phyloP scores from a whole-genome alignment of 2,329 filamentous ascomycete species.

The Aspergillus felis region DNA sequence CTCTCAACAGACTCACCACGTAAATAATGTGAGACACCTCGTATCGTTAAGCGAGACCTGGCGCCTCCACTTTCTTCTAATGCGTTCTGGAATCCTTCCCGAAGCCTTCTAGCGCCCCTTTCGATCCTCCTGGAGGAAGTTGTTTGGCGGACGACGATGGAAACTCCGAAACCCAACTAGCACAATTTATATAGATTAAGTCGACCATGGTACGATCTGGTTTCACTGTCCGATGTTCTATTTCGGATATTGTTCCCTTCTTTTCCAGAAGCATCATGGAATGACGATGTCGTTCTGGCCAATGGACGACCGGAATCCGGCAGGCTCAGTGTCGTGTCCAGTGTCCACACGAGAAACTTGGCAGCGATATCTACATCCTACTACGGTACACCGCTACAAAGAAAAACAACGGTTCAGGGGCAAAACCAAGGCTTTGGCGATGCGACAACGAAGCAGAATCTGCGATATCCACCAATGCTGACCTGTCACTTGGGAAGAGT shows the following conservation, averaged over 20 bases:
- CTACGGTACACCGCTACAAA: not conserved
- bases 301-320: not conserved
- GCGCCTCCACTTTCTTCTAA: slow-evolving; percentile 15
- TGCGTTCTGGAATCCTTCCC: slow-evolving; percentile 29
- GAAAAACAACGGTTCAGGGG: not conserved
- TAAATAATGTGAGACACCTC: not conserved
- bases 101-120: slow-evolving; percentile 28
- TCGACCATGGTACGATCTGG: not conserved
- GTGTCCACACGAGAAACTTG: not conserved
- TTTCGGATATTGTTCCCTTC: not conserved
- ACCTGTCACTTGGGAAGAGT: not conserved
- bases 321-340: too few species aligned
- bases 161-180: not conserved
- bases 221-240: not conserved
- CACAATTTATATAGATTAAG: not conserved
- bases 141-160: not conserved
- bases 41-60: not conserved
- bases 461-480: not conserved
- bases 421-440: not conserved
- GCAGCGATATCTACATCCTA: not conserved
- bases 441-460: not conserved
- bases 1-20: not conserved
- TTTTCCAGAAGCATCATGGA: not conserved
- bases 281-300: not conserved
- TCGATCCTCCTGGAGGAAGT: not conserved